Evolutionary conservation across 1,284 basidiomycete species (phyloP), one percentile per base, ranked within the genome.

Genomic region (Apiotrichum gracile): DNA sequence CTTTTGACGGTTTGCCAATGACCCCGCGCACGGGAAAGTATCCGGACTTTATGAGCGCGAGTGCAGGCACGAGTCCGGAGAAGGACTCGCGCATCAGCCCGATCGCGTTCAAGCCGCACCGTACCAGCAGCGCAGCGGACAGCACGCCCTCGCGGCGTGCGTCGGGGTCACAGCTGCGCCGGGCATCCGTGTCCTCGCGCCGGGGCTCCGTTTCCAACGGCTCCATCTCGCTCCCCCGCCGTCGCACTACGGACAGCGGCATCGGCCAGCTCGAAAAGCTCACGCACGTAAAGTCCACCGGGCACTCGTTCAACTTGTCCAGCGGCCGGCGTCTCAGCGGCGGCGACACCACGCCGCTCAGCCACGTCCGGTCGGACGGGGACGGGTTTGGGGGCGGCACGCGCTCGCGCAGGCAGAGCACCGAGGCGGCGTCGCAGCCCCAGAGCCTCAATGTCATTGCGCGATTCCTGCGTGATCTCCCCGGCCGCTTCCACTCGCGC

Each of bases 401-500:
- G 44, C 19, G 29, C 3, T 12, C 7, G 19, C 43, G 19, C 19
- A 4, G 19, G 5, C 31, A 25, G 5, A 21, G 44, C 33, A n/a
- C n/a, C n/a, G n/a, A n/a, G 16, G 10, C 2, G 33, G 13, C 34
- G 46, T n/a, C n/a, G n/a, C n/a, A 21, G 25, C 25, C 41, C 14
- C 24, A 43, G 42, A 26, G 41, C 29, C 19, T 46, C 12, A 45
- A 33, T n/a, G 38, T 44, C 5, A 63, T 73, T 31, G 52, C 61
- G 26, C 60, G 59, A 24, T 72, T 70, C 51, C 47, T 73, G 29
- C 55, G 61, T 42, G 68, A 68, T 21, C 38, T 73, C 4, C 69
- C 69, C 3, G 54, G 62, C 13, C 61, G 62, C 51, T 54, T 73
- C 43, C 69, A 69, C 44, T 47, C 47, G n/a, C 43, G 51, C 8